A percentile compares a stretch with the other conserved stretches of the same genome.
phyloP scores from a whole-genome alignment of 495 filamentous ascomycete genomes.

The Hypomontagnella monticulosa region DNA sequence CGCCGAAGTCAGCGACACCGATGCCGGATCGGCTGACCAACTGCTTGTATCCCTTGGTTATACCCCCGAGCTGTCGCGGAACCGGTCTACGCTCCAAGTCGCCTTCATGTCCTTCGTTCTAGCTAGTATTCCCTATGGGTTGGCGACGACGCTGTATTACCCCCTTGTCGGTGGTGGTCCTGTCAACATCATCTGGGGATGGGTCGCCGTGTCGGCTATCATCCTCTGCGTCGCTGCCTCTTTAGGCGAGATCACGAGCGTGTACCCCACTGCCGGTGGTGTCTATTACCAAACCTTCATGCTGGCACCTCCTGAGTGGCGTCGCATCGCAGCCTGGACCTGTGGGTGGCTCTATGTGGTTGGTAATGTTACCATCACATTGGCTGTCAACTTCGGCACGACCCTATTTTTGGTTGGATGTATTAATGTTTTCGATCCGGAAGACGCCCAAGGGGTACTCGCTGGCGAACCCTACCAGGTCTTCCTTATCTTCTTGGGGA shows the following conservation, averaged over 20 bases:
- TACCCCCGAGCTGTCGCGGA: constrained; percentile 60
- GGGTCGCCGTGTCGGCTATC: constrained; percentile 61
- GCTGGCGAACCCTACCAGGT: constrained; percentile 64
- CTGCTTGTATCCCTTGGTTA: constrained; percentile 63
- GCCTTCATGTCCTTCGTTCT: constrained; percentile 68
- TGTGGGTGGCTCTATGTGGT: constrained; percentile 74
- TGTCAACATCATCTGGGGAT: constrained; percentile 73
- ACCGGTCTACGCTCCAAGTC: constrained; percentile 63
- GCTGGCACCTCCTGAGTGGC: constrained; percentile 54
- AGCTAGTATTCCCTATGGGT: constrained; percentile 69
- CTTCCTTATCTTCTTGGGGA: constrained; percentile 67
- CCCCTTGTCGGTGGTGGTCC: constrained; percentile 71
- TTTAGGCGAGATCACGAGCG: constrained; percentile 65
- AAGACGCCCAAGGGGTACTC: constrained; percentile 50
- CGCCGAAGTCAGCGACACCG: constrained; percentile 21
- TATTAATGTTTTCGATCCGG: constrained; percentile 62
- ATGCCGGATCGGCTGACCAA: constrained; percentile 52
- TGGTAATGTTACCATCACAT: constrained; percentile 75
- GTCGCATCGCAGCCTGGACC: constrained; percentile 66
- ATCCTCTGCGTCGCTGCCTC: constrained; percentile 62
- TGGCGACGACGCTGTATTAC: constrained; percentile 76
- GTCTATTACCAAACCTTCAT: constrained; percentile 68
- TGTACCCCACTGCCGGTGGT: constrained; percentile 65
- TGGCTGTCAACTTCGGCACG: constrained; percentile 75
- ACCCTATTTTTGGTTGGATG: constrained; percentile 63